Percentiles rank a stretch among this genome's conserved stretches.
phyloP scores from a whole-genome alignment of 2,329 filamentous ascomycete genomes.

The Madurella fahalii region DNA sequence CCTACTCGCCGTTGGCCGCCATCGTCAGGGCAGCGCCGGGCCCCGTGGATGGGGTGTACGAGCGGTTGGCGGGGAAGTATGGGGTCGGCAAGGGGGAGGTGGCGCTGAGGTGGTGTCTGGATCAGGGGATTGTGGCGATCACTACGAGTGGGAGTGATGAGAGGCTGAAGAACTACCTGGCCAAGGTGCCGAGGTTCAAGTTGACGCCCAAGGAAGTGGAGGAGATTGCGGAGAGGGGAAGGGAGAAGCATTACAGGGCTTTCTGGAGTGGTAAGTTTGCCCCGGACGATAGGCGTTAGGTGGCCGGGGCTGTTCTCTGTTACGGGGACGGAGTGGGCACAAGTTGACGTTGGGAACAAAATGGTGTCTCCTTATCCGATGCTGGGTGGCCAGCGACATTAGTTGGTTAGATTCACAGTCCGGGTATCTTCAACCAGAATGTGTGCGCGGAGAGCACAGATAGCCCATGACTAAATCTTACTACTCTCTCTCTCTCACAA shows the following conservation, averaged over 20 bases:
- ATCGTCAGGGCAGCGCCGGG: conserved; percentile 47
- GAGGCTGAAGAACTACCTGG: conserved; percentile 52
- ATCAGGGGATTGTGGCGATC: conserved; percentile 55
- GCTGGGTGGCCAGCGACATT: too few relatives aligned
- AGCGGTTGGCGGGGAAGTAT: conserved; percentile 53
- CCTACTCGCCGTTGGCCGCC: conserved; percentile 54
- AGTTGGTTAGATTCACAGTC: too few relatives aligned
- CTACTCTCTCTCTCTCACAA: not conserved
- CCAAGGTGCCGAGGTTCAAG: conserved; percentile 51
- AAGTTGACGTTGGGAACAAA: too few relatives aligned
- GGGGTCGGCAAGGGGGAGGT: conserved; percentile 53
- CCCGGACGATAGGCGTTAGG: conserved; percentile 41
- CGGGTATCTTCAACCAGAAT: too few relatives aligned
- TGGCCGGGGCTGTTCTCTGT: not conserved
- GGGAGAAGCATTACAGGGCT: conserved; percentile 56
- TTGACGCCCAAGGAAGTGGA: conserved; percentile 56
- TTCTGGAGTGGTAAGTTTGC: conserved; percentile 56
- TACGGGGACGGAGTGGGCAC: not conserved
- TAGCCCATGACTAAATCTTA: not conserved
- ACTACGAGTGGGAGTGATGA: conserved; percentile 58
- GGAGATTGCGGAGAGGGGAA: conserved; percentile 52
- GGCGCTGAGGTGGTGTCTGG: conserved; percentile 56
- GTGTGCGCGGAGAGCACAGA: too few relatives aligned
- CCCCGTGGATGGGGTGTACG: conserved; percentile 50
- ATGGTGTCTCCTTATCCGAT: too few relatives aligned